Percentiles rank a stretch among this genome's conserved stretches.
Evolutionary conservation across 2,329 filamentous ascomycete genomes (phyloP).

Genomic region (Aspergillus japonicus): DNA sequence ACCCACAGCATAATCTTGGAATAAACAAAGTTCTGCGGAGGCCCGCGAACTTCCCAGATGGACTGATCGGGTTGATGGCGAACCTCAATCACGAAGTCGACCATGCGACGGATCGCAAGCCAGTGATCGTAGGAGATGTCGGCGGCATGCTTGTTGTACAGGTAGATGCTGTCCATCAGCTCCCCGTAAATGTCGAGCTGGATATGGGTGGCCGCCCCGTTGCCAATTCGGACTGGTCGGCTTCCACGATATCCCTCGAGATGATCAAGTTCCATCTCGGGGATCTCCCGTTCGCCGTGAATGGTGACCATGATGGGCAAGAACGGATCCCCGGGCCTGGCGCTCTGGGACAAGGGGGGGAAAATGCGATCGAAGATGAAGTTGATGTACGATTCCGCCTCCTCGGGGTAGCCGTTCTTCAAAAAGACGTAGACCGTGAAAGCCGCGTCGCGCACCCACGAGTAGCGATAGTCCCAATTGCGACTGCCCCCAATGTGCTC

Average conservation of each 20-base stretch:
- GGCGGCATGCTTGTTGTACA: slow-evolving; percentile 78
- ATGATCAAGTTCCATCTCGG: slow-evolving; percentile 66
- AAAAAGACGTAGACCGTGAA: slow-evolving; percentile 76
- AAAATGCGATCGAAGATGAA: slow-evolving; percentile 71
- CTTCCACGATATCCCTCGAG: slow-evolving; percentile 71
- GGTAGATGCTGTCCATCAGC: slow-evolving; percentile 72
- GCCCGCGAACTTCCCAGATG: slow-evolving; percentile 71
- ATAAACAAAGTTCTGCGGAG: slow-evolving; percentile 67
- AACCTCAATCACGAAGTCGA: slow-evolving; percentile 61
- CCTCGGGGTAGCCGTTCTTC: slow-evolving; percentile 70
- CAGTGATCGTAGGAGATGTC: slow-evolving; percentile 75
- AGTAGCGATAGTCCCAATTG: slow-evolving; percentile 57
- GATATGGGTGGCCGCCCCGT: slow-evolving; percentile 68
- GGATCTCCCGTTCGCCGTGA: slow-evolving; percentile 70
- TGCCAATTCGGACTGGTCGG: slow-evolving; percentile 71
- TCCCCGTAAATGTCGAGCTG: slow-evolving; percentile 81
- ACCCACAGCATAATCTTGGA: slow-evolving; percentile 86
- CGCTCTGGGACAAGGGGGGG: slow-evolving; percentile 51
- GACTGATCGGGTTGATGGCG: slow-evolving; percentile 72
- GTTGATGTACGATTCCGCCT: slow-evolving; percentile 75
- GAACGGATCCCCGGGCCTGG: slow-evolving; percentile 52
- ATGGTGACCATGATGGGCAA: slow-evolving; percentile 83
- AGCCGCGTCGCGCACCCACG: slow-evolving; percentile 73
- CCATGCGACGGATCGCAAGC: slow-evolving; percentile 67
- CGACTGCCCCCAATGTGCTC: slow-evolving; percentile 68